Percentiles rank a stretch among this genome's conserved stretches.
These are phyloP conservation scores for Acacia crassicarpa DNA, from an alignment of 306 rosid genomes.

Conservation along the genomic window DNA sequence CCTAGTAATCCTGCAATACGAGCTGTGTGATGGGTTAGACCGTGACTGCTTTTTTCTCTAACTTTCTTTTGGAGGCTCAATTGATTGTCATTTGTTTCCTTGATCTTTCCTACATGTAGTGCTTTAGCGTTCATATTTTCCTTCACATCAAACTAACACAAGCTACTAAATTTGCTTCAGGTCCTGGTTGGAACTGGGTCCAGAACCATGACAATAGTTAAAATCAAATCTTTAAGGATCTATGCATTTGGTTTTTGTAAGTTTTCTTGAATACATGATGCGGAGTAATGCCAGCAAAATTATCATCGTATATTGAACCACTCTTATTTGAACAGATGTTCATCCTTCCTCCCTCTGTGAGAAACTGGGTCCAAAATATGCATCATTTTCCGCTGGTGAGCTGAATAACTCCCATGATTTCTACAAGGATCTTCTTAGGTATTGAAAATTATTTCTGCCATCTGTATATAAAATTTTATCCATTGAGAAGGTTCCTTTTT, in stretches of 20 bases:
- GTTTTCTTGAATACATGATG: constrained; percentile 41
- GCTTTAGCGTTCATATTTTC: constrained; percentile 12
- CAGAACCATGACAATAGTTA: constrained; percentile 74
- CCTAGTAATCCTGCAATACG: neutral
- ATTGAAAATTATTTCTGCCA: constrained; percentile 27
- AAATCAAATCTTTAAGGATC: constrained; percentile 78
- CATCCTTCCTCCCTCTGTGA: constrained; percentile 79
- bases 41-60: neutral
- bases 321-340: constrained; percentile 56
- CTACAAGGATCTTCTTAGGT: constrained; percentile 96
- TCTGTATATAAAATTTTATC: constrained; percentile 11
- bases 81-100: neutral
- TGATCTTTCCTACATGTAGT: constrained; percentile 5
- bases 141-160: constrained; percentile 1
- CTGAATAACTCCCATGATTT: constrained; percentile 57
- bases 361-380: constrained; percentile 89
- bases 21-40: constrained; percentile 10
- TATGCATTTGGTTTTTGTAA: constrained; percentile 98
- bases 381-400: constrained; percentile 68
- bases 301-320: constrained; percentile 9
- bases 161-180: constrained; percentile 46
- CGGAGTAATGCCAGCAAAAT: constrained; percentile 19
- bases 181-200: constrained; percentile 95
- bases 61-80: neutral
- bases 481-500: neutral